phyloP scores from a whole-genome alignment of 1,139 yeast genomes.

The Wickerhamomyces sp. region DNA sequence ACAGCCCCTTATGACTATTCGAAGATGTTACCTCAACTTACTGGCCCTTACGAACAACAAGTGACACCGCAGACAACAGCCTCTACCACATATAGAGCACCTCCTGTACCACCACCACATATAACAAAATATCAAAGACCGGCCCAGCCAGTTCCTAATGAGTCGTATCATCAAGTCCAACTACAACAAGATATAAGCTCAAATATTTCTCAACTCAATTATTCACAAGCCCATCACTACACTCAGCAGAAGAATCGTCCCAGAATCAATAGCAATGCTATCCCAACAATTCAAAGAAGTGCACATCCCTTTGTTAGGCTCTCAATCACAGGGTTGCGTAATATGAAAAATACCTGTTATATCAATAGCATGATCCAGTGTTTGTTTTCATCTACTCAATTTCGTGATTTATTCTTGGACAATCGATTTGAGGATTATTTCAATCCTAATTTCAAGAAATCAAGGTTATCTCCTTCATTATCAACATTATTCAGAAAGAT shows the following conservation, averaged over 20 bases:
- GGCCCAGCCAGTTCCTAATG: not conserved
- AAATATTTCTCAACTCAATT: too few relatives aligned
- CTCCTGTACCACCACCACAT: slow-evolving; percentile 14
- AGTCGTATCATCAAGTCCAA: slow-evolving; percentile 1
- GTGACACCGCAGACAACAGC: slow-evolving; percentile 1
- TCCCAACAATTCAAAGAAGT: slow-evolving; percentile 36
- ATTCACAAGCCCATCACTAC: slow-evolving; percentile 3
- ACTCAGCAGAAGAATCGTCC: slow-evolving; percentile 18
- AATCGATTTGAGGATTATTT: slow-evolving; percentile 40
- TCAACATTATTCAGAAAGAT: slow-evolving; percentile 44
- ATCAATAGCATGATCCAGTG: slow-evolving; percentile 68
- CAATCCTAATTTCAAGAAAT: slow-evolving; percentile 29
- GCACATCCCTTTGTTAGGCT: slow-evolving; percentile 35
- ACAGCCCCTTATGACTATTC: slow-evolving; percentile 4
- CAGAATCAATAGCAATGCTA: slow-evolving; percentile 15
- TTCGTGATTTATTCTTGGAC: slow-evolving; percentile 40
- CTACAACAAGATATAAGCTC: too few relatives aligned
- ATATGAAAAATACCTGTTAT: slow-evolving; percentile 71
- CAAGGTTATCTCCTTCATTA: slow-evolving; percentile 41
- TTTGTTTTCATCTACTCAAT: slow-evolving; percentile 47
- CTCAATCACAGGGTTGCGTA: slow-evolving; percentile 60
- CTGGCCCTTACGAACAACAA: slow-evolving; percentile 6
- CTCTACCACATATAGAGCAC: slow-evolving; percentile 5
- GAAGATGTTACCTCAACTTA: slow-evolving; percentile 2
- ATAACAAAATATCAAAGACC: not conserved